Percentiles rank a stretch among this genome's conserved stretches.
These are phyloP conservation scores for Tetracladium marchalianum DNA, from an alignment of 495 filamentous ascomycete species.

Conservation along the genomic window DNA sequence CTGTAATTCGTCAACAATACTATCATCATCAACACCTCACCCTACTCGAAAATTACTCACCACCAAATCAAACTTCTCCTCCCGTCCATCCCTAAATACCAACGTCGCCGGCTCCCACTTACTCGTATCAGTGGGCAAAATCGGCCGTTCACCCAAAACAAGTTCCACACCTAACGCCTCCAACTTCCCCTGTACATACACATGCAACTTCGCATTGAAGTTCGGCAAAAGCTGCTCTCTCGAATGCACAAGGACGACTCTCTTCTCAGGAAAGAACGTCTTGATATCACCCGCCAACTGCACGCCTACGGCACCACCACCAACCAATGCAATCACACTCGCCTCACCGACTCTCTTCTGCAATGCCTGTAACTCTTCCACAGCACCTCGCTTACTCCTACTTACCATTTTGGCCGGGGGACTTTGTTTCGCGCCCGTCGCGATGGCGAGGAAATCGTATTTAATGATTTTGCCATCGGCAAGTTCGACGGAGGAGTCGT, in stretches of 20 bases:
- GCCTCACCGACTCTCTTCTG: slow-evolving; percentile 28
- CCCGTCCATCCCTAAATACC: slow-evolving; percentile 22
- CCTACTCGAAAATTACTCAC: no score
- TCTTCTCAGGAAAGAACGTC: slow-evolving; percentile 45
- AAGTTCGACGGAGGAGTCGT: slow-evolving; percentile 17
- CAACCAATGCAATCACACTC: slow-evolving; percentile 42
- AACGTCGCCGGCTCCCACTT: slow-evolving; percentile 10
- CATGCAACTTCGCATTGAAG: slow-evolving; percentile 41
- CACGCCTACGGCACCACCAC: slow-evolving; percentile 52
- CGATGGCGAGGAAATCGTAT: slow-evolving; percentile 48
- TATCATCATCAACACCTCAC: slow-evolving; percentile 17
- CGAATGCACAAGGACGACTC: slow-evolving; percentile 48
- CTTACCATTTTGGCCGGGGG: slow-evolving; percentile 43
- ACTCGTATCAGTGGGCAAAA: slow-evolving; percentile 8
- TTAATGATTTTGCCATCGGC: slow-evolving; percentile 22
- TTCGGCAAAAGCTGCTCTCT: slow-evolving; percentile 38
- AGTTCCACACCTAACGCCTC: slow-evolving; percentile 31
- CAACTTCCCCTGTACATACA: slow-evolving; percentile 29
- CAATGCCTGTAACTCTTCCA: slow-evolving; percentile 31
- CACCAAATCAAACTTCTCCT: slow-evolving; percentile 27
- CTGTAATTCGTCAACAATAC: slow-evolving; percentile 18
- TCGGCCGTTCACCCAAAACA: slow-evolving; percentile 28
- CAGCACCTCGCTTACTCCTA: slow-evolving; percentile 30
- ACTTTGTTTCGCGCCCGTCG: slow-evolving; percentile 42
- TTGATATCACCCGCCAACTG: slow-evolving; percentile 53